A percentile compares a stretch with the other conserved stretches of the same genome.
Conservation (phyloP, 345 rosid genomes). For the Syzygium oleosum region DNA sequence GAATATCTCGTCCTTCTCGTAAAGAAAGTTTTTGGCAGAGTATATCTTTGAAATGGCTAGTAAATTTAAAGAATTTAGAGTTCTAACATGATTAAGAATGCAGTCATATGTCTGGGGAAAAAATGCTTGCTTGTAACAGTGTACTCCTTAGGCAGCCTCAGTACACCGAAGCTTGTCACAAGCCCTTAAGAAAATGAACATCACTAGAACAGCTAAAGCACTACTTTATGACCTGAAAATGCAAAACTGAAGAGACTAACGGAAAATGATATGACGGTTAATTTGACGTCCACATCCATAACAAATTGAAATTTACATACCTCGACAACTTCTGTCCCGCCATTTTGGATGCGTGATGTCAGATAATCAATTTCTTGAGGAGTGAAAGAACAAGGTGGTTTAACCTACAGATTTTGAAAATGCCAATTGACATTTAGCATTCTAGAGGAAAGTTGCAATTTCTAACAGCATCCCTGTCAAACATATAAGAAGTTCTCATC, state of each 20-base stretch:
- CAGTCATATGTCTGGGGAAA: neutral
- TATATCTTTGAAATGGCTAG: neutral
- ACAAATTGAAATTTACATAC: neutral
- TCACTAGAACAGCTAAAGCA: neutral
- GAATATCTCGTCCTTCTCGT: neutral
- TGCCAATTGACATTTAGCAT: neutral
- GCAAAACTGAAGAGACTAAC: neutral
- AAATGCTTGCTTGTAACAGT: neutral
- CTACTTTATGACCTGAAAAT: neutral
- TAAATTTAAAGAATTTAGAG: neutral
- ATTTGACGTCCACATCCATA: neutral
- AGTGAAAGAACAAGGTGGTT: conserved; percentile 75
- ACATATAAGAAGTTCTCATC: neutral
- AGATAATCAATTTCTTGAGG: conserved; percentile 71
- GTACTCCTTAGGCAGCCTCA: neutral
- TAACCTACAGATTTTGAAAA: conserved; percentile 39
- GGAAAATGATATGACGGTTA: neutral
- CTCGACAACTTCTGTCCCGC: conserved; percentile 85
- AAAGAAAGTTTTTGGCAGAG: neutral
- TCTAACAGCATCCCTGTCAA: neutral
- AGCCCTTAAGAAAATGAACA: neutral
- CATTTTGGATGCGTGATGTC: conserved; percentile 91
- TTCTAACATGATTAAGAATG: neutral
- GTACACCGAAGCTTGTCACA: neutral
- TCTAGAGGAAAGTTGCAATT: neutral